These are phyloP conservation scores for Podaxis sp. DNA, from an alignment of 768 basidiomycete genomes.

Conservation along the genomic window DNA sequence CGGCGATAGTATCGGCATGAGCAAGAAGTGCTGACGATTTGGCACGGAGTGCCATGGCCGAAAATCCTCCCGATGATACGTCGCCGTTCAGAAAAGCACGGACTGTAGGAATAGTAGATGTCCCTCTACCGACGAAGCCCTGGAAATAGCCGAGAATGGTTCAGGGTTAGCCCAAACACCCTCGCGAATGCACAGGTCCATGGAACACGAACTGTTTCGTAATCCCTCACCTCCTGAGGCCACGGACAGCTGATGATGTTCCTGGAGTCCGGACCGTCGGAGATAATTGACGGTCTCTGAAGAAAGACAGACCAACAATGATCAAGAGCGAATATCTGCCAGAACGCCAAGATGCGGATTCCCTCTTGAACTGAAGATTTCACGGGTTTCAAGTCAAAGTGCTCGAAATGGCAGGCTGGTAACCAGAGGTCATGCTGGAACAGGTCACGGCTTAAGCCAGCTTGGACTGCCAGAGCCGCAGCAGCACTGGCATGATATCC, in stretches of 20 bases:
- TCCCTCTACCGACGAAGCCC: slow-evolving; percentile 53
- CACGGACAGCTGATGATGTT: slow-evolving; percentile 69
- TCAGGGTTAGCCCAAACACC: slow-evolving; percentile 8
- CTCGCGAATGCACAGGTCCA: slow-evolving; percentile 9
- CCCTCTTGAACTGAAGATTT: slow-evolving; percentile 60
- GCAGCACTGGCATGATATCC: slow-evolving; percentile 75
- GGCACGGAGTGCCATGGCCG: slow-evolving; percentile 58
- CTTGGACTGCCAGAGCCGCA: slow-evolving; percentile 68
- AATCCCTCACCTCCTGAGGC: slow-evolving; percentile 71
- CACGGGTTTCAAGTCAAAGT: slow-evolving; percentile 50
- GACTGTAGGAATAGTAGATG: slow-evolving; percentile 50
- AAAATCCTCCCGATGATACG: slow-evolving; percentile 53
- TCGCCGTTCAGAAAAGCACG: slow-evolving; percentile 60
- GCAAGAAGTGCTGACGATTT: slow-evolving; percentile 78
- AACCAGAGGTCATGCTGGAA: slow-evolving; percentile 29
- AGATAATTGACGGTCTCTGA: slow-evolving; percentile 60
- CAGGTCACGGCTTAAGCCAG: slow-evolving; percentile 54
- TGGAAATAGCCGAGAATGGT: slow-evolving; percentile 21
- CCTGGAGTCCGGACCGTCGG: slow-evolving; percentile 54
- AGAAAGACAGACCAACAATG: slow-evolving; percentile 77
- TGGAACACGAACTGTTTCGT: slow-evolving; percentile 51
- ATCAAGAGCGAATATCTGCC: slow-evolving; percentile 81
- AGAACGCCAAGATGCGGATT: slow-evolving; percentile 72
- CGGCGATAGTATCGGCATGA: slow-evolving; percentile 56
- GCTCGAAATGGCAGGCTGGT: slow-evolving; percentile 27